Evolutionary conservation across 768 basidiomycete genomes (phyloP).

Genomic region (Lenzites betulinus): DNA sequence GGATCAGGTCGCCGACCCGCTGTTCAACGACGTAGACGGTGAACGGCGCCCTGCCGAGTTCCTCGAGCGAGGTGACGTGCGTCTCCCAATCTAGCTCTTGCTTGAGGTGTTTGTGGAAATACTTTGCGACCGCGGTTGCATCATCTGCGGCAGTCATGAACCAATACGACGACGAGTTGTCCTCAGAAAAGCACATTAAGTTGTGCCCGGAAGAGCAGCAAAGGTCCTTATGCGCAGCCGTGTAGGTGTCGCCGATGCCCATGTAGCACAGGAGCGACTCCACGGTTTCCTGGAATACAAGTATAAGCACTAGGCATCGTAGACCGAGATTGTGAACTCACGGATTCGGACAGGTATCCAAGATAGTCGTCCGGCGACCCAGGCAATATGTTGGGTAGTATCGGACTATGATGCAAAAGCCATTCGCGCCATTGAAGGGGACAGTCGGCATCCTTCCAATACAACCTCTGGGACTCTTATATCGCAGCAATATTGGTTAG

Average conservation of each 20-base stretch:
- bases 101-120: constrained; percentile 55
- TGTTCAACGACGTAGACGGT: constrained; percentile 72
- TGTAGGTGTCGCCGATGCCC: constrained; percentile 81
- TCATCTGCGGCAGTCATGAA: constrained; percentile 76
- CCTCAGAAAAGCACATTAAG: constrained; percentile 80
- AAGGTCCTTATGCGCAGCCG: constrained; percentile 82
- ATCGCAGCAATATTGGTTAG: constrained; percentile 1
- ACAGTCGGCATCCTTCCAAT: constrained; percentile 79
- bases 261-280: constrained; percentile 88
- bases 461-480: constrained; percentile 61
- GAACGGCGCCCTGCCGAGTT: constrained; percentile 68
- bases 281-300: constrained; percentile 48
- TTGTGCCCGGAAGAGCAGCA: constrained; percentile 87
- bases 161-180: constrained; percentile 77
- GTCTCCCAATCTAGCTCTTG: constrained; percentile 76
- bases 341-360: constrained; percentile 52
- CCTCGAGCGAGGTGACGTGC: constrained; percentile 60
- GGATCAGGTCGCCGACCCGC: constrained; percentile 72
- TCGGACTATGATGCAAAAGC: constrained; percentile 46
- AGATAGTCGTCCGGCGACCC: constrained; percentile 58
- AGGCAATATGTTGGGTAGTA: constrained; percentile 59
- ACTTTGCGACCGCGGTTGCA: constrained; percentile 54
- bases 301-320: not conserved
- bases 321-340: constrained; percentile 33
- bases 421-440: constrained; percentile 66